Percentiles rank a stretch among this genome's conserved stretches.
phyloP scores from a whole-genome alignment of 306 rosid species.

The Trifolium dubium region DNA sequence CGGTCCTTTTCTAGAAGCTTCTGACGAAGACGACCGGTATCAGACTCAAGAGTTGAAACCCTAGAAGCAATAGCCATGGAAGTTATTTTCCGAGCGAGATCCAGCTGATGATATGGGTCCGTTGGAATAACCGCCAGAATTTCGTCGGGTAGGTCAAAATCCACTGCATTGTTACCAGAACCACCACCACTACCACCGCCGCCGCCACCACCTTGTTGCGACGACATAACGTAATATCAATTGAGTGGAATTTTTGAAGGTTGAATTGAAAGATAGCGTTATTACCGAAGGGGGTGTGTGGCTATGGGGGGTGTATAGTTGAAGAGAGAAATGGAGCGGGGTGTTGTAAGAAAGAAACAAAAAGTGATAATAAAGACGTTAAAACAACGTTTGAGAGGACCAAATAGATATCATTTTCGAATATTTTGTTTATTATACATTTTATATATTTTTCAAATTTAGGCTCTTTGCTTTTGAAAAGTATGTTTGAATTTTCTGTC shows the following conservation, averaged over 20 bases:
- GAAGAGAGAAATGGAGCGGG: background rate
- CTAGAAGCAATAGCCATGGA: conserved; percentile 94
- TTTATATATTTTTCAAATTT: no score
- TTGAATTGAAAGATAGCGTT: background rate
- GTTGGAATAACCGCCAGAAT: conserved; percentile 75
- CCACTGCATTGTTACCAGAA: conserved; percentile 39
- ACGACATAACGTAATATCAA: conserved; percentile 10
- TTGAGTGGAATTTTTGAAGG: background rate
- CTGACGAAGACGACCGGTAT: conserved; percentile 59
- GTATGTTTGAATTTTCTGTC: no score
- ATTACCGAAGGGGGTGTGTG: background rate
- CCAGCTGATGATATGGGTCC: conserved; percentile 89
- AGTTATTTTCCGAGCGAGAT: conserved; percentile 92
- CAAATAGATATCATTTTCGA: background rate
- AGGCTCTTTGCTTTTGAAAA: no score
- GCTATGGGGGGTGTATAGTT: background rate
- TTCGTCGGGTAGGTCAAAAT: conserved; percentile 70
- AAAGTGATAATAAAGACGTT: background rate
- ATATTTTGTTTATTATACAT: no score
- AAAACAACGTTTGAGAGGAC: background rate
- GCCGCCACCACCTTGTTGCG: background rate
- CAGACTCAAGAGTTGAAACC: conserved; percentile 77
- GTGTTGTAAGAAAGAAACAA: background rate
- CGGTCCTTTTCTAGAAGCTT: conserved; percentile 69
- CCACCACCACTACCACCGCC: background rate